These are phyloP conservation scores for Alternaria panax DNA, from an alignment of 2,329 filamentous ascomycete species.

Conservation along the genomic window DNA sequence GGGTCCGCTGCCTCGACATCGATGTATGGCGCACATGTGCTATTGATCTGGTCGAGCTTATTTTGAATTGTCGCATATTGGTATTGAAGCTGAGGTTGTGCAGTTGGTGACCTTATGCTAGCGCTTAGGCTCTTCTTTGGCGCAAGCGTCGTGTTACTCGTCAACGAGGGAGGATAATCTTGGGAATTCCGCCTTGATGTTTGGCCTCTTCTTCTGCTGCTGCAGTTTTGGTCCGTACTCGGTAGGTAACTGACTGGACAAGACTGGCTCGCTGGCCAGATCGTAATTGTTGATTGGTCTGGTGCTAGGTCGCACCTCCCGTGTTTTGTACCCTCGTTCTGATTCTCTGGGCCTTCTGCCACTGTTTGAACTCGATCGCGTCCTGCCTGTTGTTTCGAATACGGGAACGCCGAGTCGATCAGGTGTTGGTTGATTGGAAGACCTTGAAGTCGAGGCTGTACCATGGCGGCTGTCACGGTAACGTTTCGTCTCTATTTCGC, in stretches of 20 bases:
- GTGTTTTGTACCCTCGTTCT: slow-evolving; percentile 20
- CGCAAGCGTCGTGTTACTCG: neutral
- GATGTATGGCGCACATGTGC: slow-evolving; percentile 23
- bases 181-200: slow-evolving; percentile 37
- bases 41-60: slow-evolving; percentile 24
- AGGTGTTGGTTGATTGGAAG: slow-evolving; percentile 12
- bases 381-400: slow-evolving; percentile 20
- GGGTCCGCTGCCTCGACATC: slow-evolving; percentile 35
- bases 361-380: slow-evolving; percentile 17
- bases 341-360: slow-evolving; percentile 10
- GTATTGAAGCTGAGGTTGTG: slow-evolving; percentile 27
- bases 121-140: slow-evolving; percentile 23
- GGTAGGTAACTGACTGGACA: slow-evolving; percentile 9
- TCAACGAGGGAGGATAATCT: slow-evolving; percentile 12
- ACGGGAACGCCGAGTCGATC: slow-evolving; percentile 34
- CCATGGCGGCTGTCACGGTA: slow-evolving; percentile 26
- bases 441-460: neutral
- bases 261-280: slow-evolving; percentile 15
- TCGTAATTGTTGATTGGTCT: slow-evolving; percentile 11
- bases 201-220: slow-evolving; percentile 22
- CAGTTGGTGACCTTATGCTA: slow-evolving; percentile 22
- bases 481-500: slow-evolving; percentile 32
- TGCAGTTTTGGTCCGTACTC: slow-evolving; percentile 9
- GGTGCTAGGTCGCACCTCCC: slow-evolving; percentile 25
- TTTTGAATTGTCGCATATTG: slow-evolving; percentile 28